Percentiles rank a stretch among this genome's conserved stretches.
Conservation (phyloP, 352 stramenopile species). For the Achlya hypogyna region DNA sequence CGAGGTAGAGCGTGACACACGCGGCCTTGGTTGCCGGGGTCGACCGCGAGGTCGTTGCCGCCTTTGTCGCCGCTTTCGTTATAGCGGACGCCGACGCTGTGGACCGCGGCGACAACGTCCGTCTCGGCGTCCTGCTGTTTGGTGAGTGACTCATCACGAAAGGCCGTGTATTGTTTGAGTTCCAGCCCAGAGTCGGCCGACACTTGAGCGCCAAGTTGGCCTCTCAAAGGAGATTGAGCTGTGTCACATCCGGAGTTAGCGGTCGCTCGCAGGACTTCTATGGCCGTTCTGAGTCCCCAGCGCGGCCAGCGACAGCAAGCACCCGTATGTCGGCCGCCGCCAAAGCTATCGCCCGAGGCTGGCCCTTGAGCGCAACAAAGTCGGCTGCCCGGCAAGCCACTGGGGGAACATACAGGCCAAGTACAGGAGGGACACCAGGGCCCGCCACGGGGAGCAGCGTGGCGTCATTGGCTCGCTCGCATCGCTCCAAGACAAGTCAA, state of each 20-base stretch:
- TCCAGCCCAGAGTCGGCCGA: slow-evolving; percentile 29
- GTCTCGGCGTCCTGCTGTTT: slow-evolving; percentile 33
- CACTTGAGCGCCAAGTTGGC: slow-evolving; percentile 20
- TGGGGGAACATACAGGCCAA: too few relatives aligned
- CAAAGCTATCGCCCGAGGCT: not conserved
- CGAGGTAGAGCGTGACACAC: not conserved
- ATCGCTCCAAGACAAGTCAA: too few relatives aligned
- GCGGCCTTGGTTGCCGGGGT: not conserved
- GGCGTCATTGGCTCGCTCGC: too few relatives aligned
- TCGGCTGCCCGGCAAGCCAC: not conserved
- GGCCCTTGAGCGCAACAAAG: not conserved
- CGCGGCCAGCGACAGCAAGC: not conserved
- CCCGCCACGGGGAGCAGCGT: too few relatives aligned
- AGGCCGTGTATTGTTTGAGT: slow-evolving; percentile 30
- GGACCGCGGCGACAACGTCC: not conserved
- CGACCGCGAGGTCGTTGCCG: not conserved
- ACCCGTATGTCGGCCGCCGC: not conserved
- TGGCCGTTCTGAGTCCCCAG: not conserved
- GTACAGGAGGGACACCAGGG: too few relatives aligned
- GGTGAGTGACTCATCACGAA: slow-evolving; percentile 41
- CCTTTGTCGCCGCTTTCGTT: not conserved
- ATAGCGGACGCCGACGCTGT: not conserved
- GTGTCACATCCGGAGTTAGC: not conserved
- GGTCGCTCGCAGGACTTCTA: not conserved
- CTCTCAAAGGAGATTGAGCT: not conserved